A percentile compares a stretch with the other conserved stretches of the same genome.
Conservation (phyloP, 768 basidiomycete species). For the Hygrocybe punicea region DNA sequence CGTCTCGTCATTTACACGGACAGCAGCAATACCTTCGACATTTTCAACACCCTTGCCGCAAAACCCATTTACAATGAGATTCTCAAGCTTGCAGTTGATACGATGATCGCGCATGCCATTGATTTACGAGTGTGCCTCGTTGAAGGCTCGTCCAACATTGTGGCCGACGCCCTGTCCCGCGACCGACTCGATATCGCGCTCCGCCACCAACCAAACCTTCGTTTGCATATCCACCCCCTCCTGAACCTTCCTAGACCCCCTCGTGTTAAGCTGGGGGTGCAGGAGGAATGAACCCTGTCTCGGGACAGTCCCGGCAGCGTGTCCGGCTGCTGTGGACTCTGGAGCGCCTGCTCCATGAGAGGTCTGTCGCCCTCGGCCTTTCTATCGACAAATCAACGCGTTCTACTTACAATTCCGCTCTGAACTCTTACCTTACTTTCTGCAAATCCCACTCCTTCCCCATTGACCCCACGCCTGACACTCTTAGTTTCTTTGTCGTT, state of each 20-base stretch:
- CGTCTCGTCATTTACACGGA: constrained; percentile 25
- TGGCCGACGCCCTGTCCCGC: constrained; percentile 19
- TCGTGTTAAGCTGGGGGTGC: too few species aligned
- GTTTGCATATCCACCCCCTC: constrained; percentile 2
- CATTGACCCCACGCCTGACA: too few species aligned
- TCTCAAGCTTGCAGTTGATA: constrained; percentile 13
- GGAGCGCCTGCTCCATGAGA: constrained; percentile 30
- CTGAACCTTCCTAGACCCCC: constrained; percentile 20
- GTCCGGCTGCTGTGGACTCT: constrained; percentile 36
- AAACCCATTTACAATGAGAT: too few species aligned
- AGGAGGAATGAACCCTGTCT: constrained; percentile 6
- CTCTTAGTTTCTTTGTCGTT: constrained; percentile 27
- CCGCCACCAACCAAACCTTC: not conserved
- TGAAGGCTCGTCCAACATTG: constrained; percentile 9
- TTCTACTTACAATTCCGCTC: too few species aligned
- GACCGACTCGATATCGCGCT: not conserved
- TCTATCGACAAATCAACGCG: constrained; percentile 26
- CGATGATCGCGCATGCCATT: constrained; percentile 3
- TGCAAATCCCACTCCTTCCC: too few species aligned
- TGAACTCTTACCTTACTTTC: too few species aligned
- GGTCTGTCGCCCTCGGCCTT: constrained; percentile 20
- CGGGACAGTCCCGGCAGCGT: constrained; percentile 24
- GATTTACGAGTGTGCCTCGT: constrained; percentile 17
- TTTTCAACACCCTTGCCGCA: too few species aligned
- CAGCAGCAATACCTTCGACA: constrained; percentile 21